These are phyloP conservation scores for Sporisorium scitamineum DNA, from an alignment of 1,284 basidiomycete genomes.

Conservation along the genomic window DNA sequence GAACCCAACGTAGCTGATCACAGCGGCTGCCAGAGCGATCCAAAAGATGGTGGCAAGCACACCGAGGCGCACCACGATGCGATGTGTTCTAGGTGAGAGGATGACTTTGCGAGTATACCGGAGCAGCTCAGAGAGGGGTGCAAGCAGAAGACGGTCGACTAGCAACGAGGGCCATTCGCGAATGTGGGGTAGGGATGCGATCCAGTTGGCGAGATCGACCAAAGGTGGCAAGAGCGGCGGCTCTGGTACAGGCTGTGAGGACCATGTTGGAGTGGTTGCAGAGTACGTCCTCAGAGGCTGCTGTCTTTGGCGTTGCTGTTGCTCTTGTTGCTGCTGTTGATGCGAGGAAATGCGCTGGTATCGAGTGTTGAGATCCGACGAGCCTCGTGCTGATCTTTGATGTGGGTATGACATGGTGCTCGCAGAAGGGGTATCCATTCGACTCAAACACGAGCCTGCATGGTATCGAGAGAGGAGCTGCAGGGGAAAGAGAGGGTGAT, in stretches of 20 bases:
- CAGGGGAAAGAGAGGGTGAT: neutral
- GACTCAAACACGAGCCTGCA: neutral
- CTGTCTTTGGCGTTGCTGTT: constrained; percentile 20
- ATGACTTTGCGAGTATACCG: constrained; percentile 49
- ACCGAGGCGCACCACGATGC: constrained; percentile 60
- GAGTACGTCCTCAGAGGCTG: constrained; percentile 13
- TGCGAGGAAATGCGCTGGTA: constrained; percentile 39
- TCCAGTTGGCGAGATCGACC: constrained; percentile 41
- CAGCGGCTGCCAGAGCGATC: constrained; percentile 54
- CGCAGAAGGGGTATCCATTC: neutral
- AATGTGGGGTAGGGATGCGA: constrained; percentile 54
- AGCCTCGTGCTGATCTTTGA: constrained; percentile 12
- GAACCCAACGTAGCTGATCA: constrained; percentile 65
- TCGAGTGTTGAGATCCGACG: constrained; percentile 34
- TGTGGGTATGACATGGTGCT: constrained; percentile 27
- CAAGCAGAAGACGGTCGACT: constrained; percentile 38
- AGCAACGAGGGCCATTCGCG: constrained; percentile 52
- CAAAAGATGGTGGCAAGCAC: constrained; percentile 61
- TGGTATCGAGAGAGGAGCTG: neutral
- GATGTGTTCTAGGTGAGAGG: constrained; percentile 61
- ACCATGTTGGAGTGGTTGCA: constrained; percentile 32
- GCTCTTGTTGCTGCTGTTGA: constrained; percentile 32
- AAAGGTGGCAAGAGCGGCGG: constrained; percentile 43
- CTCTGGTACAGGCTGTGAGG: constrained; percentile 42
- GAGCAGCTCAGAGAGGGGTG: constrained; percentile 43